These are phyloP conservation scores for Cladophialophora exuberans DNA, from an alignment of 2,329 filamentous ascomycete species.

Conservation along the genomic window DNA sequence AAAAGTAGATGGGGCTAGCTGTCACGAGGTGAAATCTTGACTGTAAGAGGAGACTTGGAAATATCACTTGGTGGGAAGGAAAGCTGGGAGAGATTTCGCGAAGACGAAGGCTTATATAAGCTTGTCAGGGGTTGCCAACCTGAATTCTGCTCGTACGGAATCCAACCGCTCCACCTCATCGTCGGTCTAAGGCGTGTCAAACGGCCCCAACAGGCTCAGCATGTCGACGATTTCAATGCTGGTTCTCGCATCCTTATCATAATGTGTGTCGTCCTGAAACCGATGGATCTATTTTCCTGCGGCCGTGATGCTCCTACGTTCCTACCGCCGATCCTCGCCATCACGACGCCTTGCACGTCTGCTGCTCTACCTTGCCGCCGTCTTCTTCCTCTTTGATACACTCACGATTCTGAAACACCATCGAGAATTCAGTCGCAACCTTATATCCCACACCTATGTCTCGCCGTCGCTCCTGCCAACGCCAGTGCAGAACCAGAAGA, in stretches of 20 bases:
- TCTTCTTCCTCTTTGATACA: constrained; percentile 28
- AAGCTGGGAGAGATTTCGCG: too few relatives aligned
- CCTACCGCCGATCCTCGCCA: constrained; percentile 26
- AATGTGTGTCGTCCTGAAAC: constrained; percentile 6
- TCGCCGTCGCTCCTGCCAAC: constrained; percentile 27
- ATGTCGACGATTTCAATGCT: background rate
- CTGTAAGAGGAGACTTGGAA: too few relatives aligned
- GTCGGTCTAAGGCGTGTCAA: constrained; percentile 9
- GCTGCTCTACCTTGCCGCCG: constrained; percentile 17
- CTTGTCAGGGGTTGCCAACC: background rate
- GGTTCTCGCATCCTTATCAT: background rate
- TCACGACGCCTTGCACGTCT: constrained; percentile 20
- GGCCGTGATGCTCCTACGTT: constrained; percentile 25
- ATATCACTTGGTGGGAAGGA: too few relatives aligned
- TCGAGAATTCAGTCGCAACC: constrained; percentile 29
- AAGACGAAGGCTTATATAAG: constrained; percentile 2
- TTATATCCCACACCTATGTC: constrained; percentile 26
- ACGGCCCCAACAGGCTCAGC: background rate
- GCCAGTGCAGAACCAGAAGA: constrained; percentile 35
- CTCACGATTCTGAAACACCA: constrained; percentile 31
- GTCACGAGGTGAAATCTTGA: too few relatives aligned
- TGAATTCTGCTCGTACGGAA: background rate
- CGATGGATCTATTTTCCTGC: constrained; percentile 13
- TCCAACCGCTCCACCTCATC: background rate
- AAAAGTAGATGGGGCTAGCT: too few relatives aligned